Conservation (phyloP, 2,329 filamentous ascomycete species). For the Ambrosiella xylebori region DNA sequence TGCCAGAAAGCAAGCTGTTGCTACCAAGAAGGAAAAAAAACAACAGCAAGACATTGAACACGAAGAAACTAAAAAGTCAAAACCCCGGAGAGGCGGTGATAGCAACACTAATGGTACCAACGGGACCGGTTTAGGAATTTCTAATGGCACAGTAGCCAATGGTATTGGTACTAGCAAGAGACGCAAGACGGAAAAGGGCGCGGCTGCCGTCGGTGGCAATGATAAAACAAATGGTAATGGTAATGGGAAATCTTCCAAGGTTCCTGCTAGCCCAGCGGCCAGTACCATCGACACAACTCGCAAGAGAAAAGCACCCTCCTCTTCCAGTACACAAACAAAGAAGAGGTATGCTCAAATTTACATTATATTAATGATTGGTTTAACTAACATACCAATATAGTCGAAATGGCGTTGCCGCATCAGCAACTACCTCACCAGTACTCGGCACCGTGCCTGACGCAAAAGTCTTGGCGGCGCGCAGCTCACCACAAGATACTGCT, state of each 20-base stretch:
- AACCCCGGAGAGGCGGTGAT: conserved; percentile 19
- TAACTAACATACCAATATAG: conserved; percentile 13
- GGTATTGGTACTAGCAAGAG: conserved; percentile 48
- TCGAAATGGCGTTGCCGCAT: conserved; percentile 29
- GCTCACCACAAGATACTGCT: conserved; percentile 16
- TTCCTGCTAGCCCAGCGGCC: conserved; percentile 47
- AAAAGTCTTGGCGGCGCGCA: conserved; percentile 24
- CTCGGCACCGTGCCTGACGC: conserved; percentile 49
- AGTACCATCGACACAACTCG: conserved; percentile 53
- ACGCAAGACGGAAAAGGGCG: conserved; percentile 57
- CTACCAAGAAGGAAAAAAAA: conserved; percentile 57
- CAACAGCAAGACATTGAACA: conserved; percentile 37
- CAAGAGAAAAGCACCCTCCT: conserved; percentile 48
- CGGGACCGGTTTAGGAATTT: conserved; percentile 46
- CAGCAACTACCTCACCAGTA: conserved; percentile 58
- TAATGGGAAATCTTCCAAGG: conserved; percentile 34
- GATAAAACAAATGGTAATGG: neutral
- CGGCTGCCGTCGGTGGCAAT: conserved; percentile 1
- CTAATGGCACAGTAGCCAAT: conserved; percentile 25
- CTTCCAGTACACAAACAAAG: conserved; percentile 53
- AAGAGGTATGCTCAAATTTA: conserved; percentile 47
- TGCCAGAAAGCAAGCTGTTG: conserved; percentile 63
- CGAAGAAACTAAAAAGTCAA: conserved; percentile 42
- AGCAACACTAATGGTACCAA: conserved; percentile 32
- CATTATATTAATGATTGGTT: neutral